Percentiles rank a stretch among this genome's conserved stretches.
These are phyloP conservation scores for Candida pseudofarinosa DNA, from an alignment of 805 yeast genomes.

Conservation along the genomic window DNA sequence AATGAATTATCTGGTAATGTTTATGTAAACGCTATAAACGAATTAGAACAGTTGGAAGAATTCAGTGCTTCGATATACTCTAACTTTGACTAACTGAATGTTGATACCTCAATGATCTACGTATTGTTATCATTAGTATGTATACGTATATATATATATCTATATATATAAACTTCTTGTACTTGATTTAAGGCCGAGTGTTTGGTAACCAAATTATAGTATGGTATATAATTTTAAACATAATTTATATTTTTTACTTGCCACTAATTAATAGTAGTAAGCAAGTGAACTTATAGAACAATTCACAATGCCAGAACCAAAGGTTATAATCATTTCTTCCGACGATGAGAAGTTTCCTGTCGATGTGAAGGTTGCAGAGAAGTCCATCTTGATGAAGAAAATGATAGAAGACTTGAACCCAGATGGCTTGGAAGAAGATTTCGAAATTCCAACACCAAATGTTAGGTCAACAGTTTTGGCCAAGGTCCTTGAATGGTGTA, in stretches of 20 bases:
- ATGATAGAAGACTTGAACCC: constrained; percentile 70
- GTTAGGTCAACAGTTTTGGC: constrained; percentile 83
- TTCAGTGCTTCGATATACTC: constrained; percentile 89
- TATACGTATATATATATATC: not conserved
- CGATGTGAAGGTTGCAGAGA: constrained; percentile 78
- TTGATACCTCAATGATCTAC: too few relatives aligned
- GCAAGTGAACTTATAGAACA: not conserved
- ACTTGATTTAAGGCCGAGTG: too few relatives aligned
- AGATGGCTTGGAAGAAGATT: constrained; percentile 62
- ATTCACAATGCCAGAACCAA: constrained; percentile 21
- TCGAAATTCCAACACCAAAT: constrained; percentile 85
- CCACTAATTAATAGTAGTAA: not conserved
- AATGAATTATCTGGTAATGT: constrained; percentile 31
- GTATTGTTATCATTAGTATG: too few relatives aligned
- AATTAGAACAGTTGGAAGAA: constrained; percentile 66
- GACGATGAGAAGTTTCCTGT: constrained; percentile 80
- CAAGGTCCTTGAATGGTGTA: constrained; percentile 95
- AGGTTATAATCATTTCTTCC: constrained; percentile 62
- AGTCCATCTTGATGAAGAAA: constrained; percentile 79
- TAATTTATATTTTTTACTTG: not conserved
- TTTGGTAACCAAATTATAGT: too few relatives aligned
- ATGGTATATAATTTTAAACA: not conserved
- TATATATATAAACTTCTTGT: not conserved
- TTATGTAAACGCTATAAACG: constrained; percentile 33
- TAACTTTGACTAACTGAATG: constrained; percentile 54